Percentiles rank a stretch among this genome's conserved stretches.
Conservation (phyloP, 1,284 basidiomycete genomes). For the Marasmius fiardii region DNA sequence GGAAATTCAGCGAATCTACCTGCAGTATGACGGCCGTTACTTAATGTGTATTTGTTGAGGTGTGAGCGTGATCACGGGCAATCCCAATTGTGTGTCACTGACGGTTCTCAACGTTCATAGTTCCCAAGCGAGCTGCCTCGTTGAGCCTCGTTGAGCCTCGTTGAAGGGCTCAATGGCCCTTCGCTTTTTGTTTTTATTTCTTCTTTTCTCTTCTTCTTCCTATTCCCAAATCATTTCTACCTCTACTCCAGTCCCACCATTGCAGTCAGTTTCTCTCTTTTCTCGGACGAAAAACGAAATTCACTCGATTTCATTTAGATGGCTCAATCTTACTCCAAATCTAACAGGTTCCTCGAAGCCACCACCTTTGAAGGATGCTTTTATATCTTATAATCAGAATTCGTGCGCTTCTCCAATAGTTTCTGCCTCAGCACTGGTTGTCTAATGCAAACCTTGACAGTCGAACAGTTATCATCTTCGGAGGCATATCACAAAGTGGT, state of each 20-base stretch:
- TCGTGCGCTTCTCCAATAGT: conserved; percentile 30
- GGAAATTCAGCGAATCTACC: too few relatives aligned
- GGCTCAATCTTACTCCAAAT: conserved; percentile 66
- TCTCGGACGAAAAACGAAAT: background rate
- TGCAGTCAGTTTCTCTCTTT: conserved; percentile 7
- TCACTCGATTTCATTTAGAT: conserved; percentile 48
- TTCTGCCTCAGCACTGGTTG: background rate
- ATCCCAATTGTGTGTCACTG: background rate
- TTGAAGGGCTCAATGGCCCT: conserved; percentile 22
- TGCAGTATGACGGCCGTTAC: too few relatives aligned
- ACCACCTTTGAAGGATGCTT: conserved; percentile 66
- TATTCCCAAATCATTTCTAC: conserved; percentile 35
- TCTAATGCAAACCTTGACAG: conserved; percentile 21
- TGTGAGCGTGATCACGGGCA: background rate
- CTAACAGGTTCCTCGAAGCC: conserved; percentile 51
- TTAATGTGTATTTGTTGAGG: too few relatives aligned
- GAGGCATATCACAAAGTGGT: conserved; percentile 66
- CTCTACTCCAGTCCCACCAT: conserved; percentile 9
- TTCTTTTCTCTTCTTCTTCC: conserved; percentile 16
- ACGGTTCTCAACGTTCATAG: background rate
- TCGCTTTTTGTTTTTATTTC: conserved; percentile 22
- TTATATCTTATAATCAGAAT: conserved; percentile 59
- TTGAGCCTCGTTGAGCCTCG: background rate
- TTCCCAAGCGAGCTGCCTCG: background rate
- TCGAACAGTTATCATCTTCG: conserved; percentile 66